Evolutionary conservation across 768 basidiomycete genomes (phyloP), one percentile per base, ranked within the genome.

Genomic region (Macrolepiota dolichaula): DNA sequence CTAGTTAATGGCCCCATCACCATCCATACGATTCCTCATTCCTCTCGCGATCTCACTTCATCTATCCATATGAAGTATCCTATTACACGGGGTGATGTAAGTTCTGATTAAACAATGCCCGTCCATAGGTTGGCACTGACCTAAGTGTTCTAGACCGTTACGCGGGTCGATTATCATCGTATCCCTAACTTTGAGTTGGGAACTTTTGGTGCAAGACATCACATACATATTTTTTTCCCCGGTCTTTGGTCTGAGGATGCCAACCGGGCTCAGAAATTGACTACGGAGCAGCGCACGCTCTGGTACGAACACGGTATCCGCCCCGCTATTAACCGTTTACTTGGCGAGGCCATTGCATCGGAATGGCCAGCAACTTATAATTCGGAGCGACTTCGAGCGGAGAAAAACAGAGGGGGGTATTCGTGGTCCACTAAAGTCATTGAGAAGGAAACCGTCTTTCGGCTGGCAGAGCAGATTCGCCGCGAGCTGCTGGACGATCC

Each of bases 211-310:
- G 36, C 24, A 1, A 19, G 56, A 13, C 56, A 55, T 38, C 27
- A 37, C 2, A 10, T 63, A n/a, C 12, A 27, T 32, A 61, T 70
- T 13, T 64, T 74, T 12, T 70, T 75, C 44, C 73, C 73, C 0
- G 40, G n/a, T n/a, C n/a, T n/a, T n/a, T n/a, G n/a, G n/a, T n/a
- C n/a, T n/a, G n/a, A n/a, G n/a, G n/a, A n/a, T n/a, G n/a, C n/a
- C n/a, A n/a, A 0, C 68, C 74, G 65, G 44, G 5, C 36, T 15
- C 51, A 29, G 0, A 42, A 15, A 1, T 1, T 62, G 11, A 71
- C 22, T 63, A 55, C 2, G 35, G 55, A 59, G 1, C 59, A 73
- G 35, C 27, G 22, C n/a, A n/a, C n/a, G n/a, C n/a, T n/a, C n/a
- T n/a, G n/a, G n/a, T n/a, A n/a, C n/a, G n/a, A n/a, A n/a, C n/a